Evolutionary conservation across 208 protist genomes (phyloP).

Genomic region (Naegleria fowleri): DNA sequence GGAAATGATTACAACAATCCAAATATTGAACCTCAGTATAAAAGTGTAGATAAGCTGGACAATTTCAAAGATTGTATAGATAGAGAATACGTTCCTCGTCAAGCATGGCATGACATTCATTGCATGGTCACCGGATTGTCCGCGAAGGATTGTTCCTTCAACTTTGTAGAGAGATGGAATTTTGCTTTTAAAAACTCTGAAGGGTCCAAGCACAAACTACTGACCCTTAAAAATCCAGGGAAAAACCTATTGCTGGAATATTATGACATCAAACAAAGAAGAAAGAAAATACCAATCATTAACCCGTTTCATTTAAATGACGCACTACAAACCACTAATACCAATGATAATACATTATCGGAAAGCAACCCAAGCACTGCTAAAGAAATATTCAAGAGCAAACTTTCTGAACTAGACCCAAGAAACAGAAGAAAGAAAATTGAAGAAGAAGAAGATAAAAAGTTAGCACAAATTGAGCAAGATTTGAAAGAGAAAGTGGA

Average conservation of each 20-base stretch:
- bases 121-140: conserved; percentile 22
- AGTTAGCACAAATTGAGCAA: background rate
- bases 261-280: background rate
- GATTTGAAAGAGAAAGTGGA: background rate
- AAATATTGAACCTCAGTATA: background rate
- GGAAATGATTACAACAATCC: conserved; percentile 30
- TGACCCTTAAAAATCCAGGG: background rate
- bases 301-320: background rate
- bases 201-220: background rate
- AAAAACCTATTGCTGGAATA: background rate
- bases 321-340: background rate
- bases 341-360: background rate
- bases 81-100: conserved; percentile 24
- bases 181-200: background rate
- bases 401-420: background rate
- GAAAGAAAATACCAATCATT: background rate
- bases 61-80: conserved; percentile 30
- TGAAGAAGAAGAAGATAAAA: background rate
- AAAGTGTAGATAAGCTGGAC: background rate
- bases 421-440: background rate
- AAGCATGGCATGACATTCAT: conserved; percentile 55
- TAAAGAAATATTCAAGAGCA: background rate
- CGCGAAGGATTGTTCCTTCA: conserved; percentile 38
- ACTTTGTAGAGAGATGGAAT: conserved; percentile 51
- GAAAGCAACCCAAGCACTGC: background rate